These are phyloP conservation scores for Penicillium sp. DNA, from an alignment of 2,329 filamentous ascomycete species.

Conservation along the genomic window DNA sequence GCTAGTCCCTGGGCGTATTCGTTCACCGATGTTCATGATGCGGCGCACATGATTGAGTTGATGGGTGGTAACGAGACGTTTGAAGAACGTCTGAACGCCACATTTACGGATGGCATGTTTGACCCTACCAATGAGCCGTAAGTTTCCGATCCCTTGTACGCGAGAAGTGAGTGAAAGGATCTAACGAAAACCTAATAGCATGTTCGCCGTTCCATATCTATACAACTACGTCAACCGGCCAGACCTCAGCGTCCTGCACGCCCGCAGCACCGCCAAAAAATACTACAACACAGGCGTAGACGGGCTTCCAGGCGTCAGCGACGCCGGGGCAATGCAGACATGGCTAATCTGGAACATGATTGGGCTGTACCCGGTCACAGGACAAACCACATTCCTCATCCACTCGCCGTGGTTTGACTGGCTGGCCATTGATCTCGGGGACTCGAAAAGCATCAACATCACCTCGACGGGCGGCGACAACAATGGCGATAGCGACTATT, in stretches of 20 bases:
- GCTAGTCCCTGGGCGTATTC: conserved; percentile 69
- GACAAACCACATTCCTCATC: conserved; percentile 63
- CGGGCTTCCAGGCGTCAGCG: conserved; percentile 63
- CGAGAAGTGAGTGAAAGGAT: neutral
- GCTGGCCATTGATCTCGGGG: conserved; percentile 52
- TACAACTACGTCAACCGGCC: conserved; percentile 64
- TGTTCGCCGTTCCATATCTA: conserved; percentile 51
- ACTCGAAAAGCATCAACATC: conserved; percentile 54
- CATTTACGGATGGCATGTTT: conserved; percentile 56
- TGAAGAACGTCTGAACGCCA: conserved; percentile 51
- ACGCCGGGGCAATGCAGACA: conserved; percentile 62
- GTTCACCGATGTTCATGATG: conserved; percentile 68
- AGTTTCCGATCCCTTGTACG: conserved; percentile 23
- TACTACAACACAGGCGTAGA: conserved; percentile 53
- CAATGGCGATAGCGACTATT: conserved; percentile 50
- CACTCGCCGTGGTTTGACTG: conserved; percentile 59
- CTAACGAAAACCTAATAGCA: neutral
- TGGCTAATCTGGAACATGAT: conserved; percentile 62
- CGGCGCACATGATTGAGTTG: conserved; percentile 51
- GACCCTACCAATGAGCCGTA: conserved; percentile 66
- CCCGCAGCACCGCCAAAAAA: conserved; percentile 58
- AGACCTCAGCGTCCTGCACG: conserved; percentile 41
- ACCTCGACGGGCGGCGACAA: conserved; percentile 58
- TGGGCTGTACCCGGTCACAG: conserved; percentile 54
- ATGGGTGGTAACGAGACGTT: conserved; percentile 48